These are phyloP conservation scores for Kurtzmaniella quercitrusa DNA, from an alignment of 1,139 yeast species.

Conservation along the genomic window DNA sequence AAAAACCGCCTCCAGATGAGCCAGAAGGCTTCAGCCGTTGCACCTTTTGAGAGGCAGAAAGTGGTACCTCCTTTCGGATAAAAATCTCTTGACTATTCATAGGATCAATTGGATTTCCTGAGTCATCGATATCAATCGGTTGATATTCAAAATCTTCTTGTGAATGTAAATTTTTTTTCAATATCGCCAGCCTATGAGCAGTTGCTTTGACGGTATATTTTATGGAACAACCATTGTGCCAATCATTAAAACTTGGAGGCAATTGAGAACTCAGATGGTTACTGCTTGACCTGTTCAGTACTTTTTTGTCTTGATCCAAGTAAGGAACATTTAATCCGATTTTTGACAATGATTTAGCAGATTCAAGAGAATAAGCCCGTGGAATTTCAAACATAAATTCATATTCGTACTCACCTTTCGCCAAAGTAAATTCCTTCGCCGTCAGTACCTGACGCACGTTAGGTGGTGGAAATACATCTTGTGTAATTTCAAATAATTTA, in stretches of 20 bases:
- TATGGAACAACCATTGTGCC: conserved; percentile 47
- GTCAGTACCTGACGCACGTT: conserved; percentile 46
- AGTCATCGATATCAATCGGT: conserved; percentile 43
- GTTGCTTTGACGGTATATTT: conserved; percentile 58
- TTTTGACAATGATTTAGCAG: too few species aligned
- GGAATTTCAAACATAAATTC: too few species aligned
- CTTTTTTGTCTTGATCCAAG: too few species aligned
- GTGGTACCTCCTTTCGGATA: conserved; percentile 36
- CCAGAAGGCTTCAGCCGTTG: conserved; percentile 16
- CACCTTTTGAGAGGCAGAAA: conserved; percentile 11
- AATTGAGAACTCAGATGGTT: conserved; percentile 43
- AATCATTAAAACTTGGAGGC: conserved; percentile 54
- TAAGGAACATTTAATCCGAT: too few species aligned
- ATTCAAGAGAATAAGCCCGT: too few species aligned
- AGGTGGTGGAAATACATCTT: conserved; percentile 58
- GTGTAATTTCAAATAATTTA: conserved; percentile 51
- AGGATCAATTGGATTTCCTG: neutral
- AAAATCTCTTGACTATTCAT: conserved; percentile 35
- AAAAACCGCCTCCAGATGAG: neutral
- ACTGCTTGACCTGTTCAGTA: too few species aligned
- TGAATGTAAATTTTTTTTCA: conserved; percentile 47
- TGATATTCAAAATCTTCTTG: conserved; percentile 43
- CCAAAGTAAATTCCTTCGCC: conserved; percentile 53
- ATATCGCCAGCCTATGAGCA: conserved; percentile 50
- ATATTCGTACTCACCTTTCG: conserved; percentile 57